Evolutionary conservation across 2,329 filamentous ascomycete genomes (phyloP).

Genomic region (Cercospora zeina): DNA sequence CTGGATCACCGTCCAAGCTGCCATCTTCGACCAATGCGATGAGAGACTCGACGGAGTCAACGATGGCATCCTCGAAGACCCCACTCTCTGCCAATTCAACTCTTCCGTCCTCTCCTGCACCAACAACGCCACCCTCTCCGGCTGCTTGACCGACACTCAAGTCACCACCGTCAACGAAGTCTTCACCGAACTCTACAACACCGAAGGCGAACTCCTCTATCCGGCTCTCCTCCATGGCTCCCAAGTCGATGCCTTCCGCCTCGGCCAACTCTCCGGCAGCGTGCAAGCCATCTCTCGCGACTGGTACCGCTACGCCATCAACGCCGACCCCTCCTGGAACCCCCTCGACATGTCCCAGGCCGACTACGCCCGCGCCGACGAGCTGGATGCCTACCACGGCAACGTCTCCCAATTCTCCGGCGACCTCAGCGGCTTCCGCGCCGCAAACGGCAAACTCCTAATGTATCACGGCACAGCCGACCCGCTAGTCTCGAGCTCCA

Average conservation of each 20-base stretch:
- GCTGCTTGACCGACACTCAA: slow-evolving; percentile 50
- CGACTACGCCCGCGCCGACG: slow-evolving; percentile 47
- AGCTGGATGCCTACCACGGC: slow-evolving; percentile 45
- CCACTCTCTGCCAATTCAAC: slow-evolving; percentile 48
- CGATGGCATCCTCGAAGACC: slow-evolving; percentile 53
- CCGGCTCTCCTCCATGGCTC: slow-evolving; percentile 55
- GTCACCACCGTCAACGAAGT: slow-evolving; percentile 48
- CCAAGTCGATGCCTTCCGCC: slow-evolving; percentile 43
- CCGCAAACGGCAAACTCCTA: slow-evolving; percentile 49
- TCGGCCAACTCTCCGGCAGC: slow-evolving; percentile 45
- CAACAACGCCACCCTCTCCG: slow-evolving; percentile 38
- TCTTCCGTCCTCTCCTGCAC: slow-evolving; percentile 42
- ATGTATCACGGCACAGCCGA: slow-evolving; percentile 48
- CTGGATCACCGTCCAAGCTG: slow-evolving; percentile 48
- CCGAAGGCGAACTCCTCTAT: slow-evolving; percentile 51
- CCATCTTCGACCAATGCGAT: slow-evolving; percentile 54
- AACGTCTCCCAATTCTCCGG: slow-evolving; percentile 46
- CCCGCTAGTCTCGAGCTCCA: slow-evolving; percentile 48
- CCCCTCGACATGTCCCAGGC: slow-evolving; percentile 41
- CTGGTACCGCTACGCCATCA: slow-evolving; percentile 54
- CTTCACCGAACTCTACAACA: slow-evolving; percentile 47
- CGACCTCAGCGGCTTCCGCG: slow-evolving; percentile 43
- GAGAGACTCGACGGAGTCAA: slow-evolving; percentile 50
- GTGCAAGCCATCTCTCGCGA: slow-evolving; percentile 49
- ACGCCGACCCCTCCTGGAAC: slow-evolving; percentile 49